Percentiles rank a stretch among this genome's conserved stretches.
These are phyloP conservation scores for Podospora australis DNA, from an alignment of 495 filamentous ascomycete genomes.

Conservation along the genomic window DNA sequence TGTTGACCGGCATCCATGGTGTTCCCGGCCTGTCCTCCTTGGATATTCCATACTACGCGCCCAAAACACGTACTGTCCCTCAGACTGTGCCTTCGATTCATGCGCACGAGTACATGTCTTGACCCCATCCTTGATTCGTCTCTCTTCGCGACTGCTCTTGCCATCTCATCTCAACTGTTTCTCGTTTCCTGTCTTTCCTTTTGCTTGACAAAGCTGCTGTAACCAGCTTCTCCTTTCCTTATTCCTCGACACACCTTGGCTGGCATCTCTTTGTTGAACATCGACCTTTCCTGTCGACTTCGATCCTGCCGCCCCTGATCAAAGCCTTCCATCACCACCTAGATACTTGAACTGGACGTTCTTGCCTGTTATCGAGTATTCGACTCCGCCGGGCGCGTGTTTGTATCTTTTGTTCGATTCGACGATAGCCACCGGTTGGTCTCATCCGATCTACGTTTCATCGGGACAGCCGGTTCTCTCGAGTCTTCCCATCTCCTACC, in stretches of 20 bases:
- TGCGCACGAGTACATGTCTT: conserved; percentile 25
- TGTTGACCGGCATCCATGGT: conserved; percentile 9
- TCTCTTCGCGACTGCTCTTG: conserved; percentile 8
- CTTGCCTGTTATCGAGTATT: no score
- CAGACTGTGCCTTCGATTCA: conserved; percentile 28
- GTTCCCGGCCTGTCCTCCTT: conserved; percentile 16
- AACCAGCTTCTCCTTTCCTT: conserved; percentile 11
- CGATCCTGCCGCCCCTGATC: no score
- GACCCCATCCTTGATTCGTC: conserved; percentile 13
- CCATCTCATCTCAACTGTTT: conserved; percentile 18
- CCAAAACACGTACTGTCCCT: conserved; percentile 27
- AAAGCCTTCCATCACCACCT: no score
- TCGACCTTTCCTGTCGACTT: no score
- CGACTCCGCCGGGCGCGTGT: no score
- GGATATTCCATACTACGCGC: conserved; percentile 29
- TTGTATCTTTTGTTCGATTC: no score
- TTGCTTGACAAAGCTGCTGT: conserved; percentile 11
- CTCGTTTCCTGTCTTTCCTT: conserved; percentile 5
- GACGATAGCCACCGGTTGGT: no score
- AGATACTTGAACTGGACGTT: no score
- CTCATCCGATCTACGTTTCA: no score
- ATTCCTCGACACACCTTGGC: not conserved
- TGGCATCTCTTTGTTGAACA: conserved; percentile 1
- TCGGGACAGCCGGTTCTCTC: no score
- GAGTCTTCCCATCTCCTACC: not conserved